These are phyloP conservation scores for Diaporthe vexans DNA, from an alignment of 2,329 filamentous ascomycete genomes.

Conservation along the genomic window DNA sequence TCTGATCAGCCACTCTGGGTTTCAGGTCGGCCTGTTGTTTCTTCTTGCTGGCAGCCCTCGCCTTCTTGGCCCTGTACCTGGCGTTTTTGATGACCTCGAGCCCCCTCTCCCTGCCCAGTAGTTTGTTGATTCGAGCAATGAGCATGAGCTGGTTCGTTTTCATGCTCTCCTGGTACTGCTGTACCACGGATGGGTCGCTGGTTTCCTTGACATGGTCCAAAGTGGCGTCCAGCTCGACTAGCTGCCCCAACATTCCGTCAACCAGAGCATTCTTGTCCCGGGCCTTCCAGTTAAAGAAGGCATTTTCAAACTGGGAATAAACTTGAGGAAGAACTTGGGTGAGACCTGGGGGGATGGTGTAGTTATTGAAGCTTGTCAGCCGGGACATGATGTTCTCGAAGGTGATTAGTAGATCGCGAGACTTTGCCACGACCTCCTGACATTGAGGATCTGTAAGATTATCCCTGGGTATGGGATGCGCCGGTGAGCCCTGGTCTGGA, in stretches of 20 bases:
- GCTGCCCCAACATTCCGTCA: conserved; percentile 88
- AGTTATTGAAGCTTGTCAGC: conserved; percentile 75
- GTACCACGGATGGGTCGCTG: conserved; percentile 79
- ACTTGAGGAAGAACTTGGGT: conserved; percentile 75
- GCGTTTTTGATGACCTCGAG: conserved; percentile 81
- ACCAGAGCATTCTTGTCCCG: conserved; percentile 83
- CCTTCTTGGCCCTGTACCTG: conserved; percentile 71
- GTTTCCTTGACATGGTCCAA: conserved; percentile 87
- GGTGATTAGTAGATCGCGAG: conserved; percentile 81
- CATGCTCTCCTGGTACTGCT: conserved; percentile 84
- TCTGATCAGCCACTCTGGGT: conserved; percentile 73
- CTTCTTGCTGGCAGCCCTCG: conserved; percentile 70
- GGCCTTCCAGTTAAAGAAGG: conserved; percentile 88
- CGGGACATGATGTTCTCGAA: conserved; percentile 82
- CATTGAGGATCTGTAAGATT: conserved; percentile 73
- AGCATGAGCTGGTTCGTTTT: conserved; percentile 85
- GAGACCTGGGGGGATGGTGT: conserved; percentile 74
- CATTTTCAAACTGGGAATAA: conserved; percentile 81
- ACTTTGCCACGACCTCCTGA: conserved; percentile 82
- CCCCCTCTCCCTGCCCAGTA: conserved; percentile 79
- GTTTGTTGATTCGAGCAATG: conserved; percentile 82
- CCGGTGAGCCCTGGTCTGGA: conserved; percentile 66
- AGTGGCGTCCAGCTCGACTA: conserved; percentile 86
- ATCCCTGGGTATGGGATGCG: conserved; percentile 61
- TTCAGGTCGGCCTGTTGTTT: conserved; percentile 78